These are phyloP conservation scores for Ceratocystis eucalypticola DNA, from an alignment of 2,329 filamentous ascomycete genomes.

Conservation along the genomic window DNA sequence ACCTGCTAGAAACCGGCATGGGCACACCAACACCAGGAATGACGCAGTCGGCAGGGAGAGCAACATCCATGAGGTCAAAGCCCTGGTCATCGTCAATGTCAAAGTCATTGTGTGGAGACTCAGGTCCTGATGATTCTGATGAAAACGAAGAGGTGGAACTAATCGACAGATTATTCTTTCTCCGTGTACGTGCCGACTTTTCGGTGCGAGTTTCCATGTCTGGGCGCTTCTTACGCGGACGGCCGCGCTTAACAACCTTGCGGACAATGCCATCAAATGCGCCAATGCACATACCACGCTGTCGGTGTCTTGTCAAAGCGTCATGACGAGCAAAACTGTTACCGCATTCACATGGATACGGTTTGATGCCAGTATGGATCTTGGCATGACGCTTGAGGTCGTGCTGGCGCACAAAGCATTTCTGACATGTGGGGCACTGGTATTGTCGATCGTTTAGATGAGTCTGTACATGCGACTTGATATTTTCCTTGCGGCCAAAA, in stretches of 20 bases:
- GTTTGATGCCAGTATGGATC: conserved; percentile 92
- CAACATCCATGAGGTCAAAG: conserved; percentile 36
- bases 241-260: conserved; percentile 48
- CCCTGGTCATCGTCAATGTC: conserved; percentile 32
- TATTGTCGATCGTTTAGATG: conserved; percentile 94
- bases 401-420: conserved; percentile 93
- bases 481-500: conserved; percentile 97
- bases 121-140: conserved; percentile 41
- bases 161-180: conserved; percentile 40
- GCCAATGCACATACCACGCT: conserved; percentile 91
- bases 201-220: conserved; percentile 43
- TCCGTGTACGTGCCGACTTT: conserved; percentile 37
- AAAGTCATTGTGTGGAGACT: conserved; percentile 39
- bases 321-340: conserved; percentile 93
- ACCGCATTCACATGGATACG: conserved; percentile 86
- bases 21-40: conserved; percentile 17
- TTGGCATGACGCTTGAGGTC: conserved; percentile 95
- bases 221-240: conserved; percentile 48
- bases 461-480: conserved; percentile 95
- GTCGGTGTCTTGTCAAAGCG: conserved; percentile 82
- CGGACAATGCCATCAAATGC: conserved; percentile 68
- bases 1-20: conserved; percentile 3
- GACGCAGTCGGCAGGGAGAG: conserved; percentile 18
- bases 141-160: conserved; percentile 35
- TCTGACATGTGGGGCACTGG: conserved; percentile 81